These are phyloP conservation scores for Heliocybe sulcata DNA, from an alignment of 1,284 basidiomycete species.

Conservation along the genomic window DNA sequence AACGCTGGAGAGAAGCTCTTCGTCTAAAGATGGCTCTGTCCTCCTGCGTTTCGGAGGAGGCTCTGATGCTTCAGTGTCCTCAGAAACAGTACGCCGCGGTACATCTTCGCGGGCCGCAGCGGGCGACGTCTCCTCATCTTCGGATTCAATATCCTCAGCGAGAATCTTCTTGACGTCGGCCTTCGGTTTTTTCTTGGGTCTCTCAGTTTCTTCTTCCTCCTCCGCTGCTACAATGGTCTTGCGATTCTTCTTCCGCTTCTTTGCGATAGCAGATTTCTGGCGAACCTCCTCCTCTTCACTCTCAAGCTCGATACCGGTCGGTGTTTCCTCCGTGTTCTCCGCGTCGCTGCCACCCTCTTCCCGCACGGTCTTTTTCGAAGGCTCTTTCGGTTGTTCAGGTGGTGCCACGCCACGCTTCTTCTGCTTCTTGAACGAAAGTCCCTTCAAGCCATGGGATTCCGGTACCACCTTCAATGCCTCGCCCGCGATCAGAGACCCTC, in stretches of 20 bases:
- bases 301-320: constrained; percentile 19
- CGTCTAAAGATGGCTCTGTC: constrained; percentile 7
- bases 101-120: constrained; percentile 5
- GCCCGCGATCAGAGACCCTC: constrained; percentile 19
- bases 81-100: constrained; percentile 7
- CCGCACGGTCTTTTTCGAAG: constrained; percentile 14
- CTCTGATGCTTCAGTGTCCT: constrained; percentile 1
- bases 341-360: constrained; percentile 19
- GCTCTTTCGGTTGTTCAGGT: not conserved
- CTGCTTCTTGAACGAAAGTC: constrained; percentile 63
- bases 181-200: constrained; percentile 17
- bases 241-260: constrained; percentile 29
- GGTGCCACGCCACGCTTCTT: constrained; percentile 25
- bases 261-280: not conserved
- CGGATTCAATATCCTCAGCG: constrained; percentile 34
- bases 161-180: constrained; percentile 18
- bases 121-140: constrained; percentile 27
- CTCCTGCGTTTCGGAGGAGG: not conserved
- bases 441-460: constrained; percentile 47
- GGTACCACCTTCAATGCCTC: constrained; percentile 9
- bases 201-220: constrained; percentile 12
- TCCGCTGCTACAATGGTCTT: constrained; percentile 24
- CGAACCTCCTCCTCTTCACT: constrained; percentile 30
- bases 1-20: constrained; percentile 27
- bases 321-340: constrained; percentile 15